Evolutionary conservation across 2,329 filamentous ascomycete species (phyloP).

Genomic region (Myriosclerotinia curreyana): DNA sequence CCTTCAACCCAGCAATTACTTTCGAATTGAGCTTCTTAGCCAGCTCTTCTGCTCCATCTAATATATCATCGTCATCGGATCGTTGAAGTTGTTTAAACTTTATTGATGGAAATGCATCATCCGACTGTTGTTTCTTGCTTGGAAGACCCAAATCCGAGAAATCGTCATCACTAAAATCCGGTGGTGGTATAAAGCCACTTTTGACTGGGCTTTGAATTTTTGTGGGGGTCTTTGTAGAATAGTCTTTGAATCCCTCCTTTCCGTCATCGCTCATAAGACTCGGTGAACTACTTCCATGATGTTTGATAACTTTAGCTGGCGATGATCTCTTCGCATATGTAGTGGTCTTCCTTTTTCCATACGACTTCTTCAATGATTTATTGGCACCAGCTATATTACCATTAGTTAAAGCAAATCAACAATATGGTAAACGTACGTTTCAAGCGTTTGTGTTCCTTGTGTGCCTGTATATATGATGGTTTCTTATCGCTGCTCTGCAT

Average conservation of each 20-base stretch:
- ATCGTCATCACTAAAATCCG: slow-evolving; percentile 14
- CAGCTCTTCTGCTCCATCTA: slow-evolving; percentile 13
- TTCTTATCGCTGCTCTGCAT: slow-evolving; percentile 21
- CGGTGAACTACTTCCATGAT: slow-evolving; percentile 14
- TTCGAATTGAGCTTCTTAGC: slow-evolving; percentile 1
- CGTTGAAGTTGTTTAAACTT: slow-evolving; percentile 9
- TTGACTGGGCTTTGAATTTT: slow-evolving; percentile 2
- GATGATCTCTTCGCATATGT: slow-evolving; percentile 19
- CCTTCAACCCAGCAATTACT: not conserved
- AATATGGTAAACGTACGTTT: slow-evolving; percentile 5
- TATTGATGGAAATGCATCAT: not conserved
- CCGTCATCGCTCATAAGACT: slow-evolving; percentile 16
- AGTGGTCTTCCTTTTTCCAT: not conserved
- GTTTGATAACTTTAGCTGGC: not conserved
- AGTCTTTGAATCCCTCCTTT: not conserved
- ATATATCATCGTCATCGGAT: slow-evolving; percentile 15
- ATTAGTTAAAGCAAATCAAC: slow-evolving; percentile 9
- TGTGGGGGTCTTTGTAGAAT: not conserved
- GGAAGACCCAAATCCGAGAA: slow-evolving; percentile 1
- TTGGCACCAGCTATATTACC: slow-evolving; percentile 14
- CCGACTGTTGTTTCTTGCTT: not conserved
- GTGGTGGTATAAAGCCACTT: slow-evolving; percentile 3
- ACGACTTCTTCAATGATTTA: not conserved
- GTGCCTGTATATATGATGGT: slow-evolving; percentile 11
- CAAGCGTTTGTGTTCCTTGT: not conserved